A percentile compares a stretch with the other conserved stretches of the same genome.
Conservation (phyloP, 1,284 basidiomycete genomes). For the Ustilago curta region DNA sequence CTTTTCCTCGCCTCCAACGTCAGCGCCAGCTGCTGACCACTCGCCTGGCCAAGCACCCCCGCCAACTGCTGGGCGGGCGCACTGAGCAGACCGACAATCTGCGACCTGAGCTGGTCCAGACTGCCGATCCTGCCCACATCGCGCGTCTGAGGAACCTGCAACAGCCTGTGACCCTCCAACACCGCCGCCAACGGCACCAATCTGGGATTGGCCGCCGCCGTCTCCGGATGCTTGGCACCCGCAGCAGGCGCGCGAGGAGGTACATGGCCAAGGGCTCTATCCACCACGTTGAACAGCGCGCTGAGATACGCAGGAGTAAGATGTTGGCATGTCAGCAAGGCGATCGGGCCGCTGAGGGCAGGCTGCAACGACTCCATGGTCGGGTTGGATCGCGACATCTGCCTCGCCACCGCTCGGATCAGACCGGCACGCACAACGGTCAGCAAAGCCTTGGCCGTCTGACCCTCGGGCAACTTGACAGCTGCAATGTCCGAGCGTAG, state of each 20-base stretch:
- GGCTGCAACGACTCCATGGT: slow-evolving; percentile 37
- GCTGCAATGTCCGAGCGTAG: slow-evolving; percentile 54
- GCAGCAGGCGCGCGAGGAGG: slow-evolving; percentile 33
- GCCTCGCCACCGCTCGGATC: slow-evolving; percentile 39
- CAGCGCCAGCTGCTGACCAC: slow-evolving; percentile 54
- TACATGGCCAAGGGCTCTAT: slow-evolving; percentile 51
- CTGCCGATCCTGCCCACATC: slow-evolving; percentile 56
- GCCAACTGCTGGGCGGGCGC: slow-evolving; percentile 60
- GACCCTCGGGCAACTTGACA: slow-evolving; percentile 44
- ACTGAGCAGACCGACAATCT: slow-evolving; percentile 65
- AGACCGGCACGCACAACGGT: slow-evolving; percentile 56
- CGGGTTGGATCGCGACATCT: slow-evolving; percentile 19
- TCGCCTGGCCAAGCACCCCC: slow-evolving; percentile 58
- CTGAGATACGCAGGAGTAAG: slow-evolving; percentile 58
- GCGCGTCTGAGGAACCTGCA: slow-evolving; percentile 55
- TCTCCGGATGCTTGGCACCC: slow-evolving; percentile 18
- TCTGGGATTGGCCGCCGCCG: slow-evolving; percentile 49
- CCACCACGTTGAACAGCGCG: slow-evolving; percentile 55
- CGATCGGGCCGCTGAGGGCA: slow-evolving; percentile 57
- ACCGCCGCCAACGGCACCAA: slow-evolving; percentile 59
- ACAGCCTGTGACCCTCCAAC: slow-evolving; percentile 51
- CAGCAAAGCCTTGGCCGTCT: slow-evolving; percentile 34
- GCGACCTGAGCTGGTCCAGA: slow-evolving; percentile 55
- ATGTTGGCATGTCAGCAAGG: slow-evolving; percentile 58
- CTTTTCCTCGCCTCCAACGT: slow-evolving; percentile 63